phyloP scores from a whole-genome alignment of 805 yeast genomes.

The Candida broadrunensis region DNA sequence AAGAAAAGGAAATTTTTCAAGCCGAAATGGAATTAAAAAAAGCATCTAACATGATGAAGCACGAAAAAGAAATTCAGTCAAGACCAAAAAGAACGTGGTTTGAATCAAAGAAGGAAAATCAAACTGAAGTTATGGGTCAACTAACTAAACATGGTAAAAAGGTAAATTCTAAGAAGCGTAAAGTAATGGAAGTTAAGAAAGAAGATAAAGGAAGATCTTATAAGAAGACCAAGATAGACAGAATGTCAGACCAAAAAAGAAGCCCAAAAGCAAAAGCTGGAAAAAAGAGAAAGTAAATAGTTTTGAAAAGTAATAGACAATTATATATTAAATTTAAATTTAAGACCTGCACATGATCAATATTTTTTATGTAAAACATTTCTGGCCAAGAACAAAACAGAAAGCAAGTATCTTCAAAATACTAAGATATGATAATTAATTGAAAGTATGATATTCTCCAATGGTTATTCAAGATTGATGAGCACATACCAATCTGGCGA shows the following conservation, averaged over 20 bases:
- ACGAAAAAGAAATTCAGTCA: constrained; percentile 76
- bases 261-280: constrained; percentile 8
- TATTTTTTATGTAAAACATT: too few relatives aligned
- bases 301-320: too few relatives aligned
- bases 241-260: constrained; percentile 45
- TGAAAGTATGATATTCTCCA: constrained; percentile 5
- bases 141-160: constrained; percentile 51
- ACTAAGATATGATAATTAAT: too few relatives aligned
- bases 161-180: constrained; percentile 67
- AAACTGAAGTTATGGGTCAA: constrained; percentile 33
- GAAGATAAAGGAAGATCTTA: constrained; percentile 57
- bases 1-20: constrained; percentile 76
- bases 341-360: too few relatives aligned
- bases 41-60: constrained; percentile 80
- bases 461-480: constrained; percentile 24
- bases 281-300: constrained; percentile 2
- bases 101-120: constrained; percentile 53
- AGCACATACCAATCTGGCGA: constrained; percentile 21
- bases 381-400: constrained; percentile 4
- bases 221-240: constrained; percentile 77
- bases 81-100: constrained; percentile 98
- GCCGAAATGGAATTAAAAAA: constrained; percentile 91
- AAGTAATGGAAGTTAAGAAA: constrained; percentile 57
- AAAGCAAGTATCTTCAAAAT: background rate
- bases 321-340: background rate